phyloP scores from a whole-genome alignment of 2,329 filamentous ascomycete genomes.

The Arthrinium phaeospermum region DNA sequence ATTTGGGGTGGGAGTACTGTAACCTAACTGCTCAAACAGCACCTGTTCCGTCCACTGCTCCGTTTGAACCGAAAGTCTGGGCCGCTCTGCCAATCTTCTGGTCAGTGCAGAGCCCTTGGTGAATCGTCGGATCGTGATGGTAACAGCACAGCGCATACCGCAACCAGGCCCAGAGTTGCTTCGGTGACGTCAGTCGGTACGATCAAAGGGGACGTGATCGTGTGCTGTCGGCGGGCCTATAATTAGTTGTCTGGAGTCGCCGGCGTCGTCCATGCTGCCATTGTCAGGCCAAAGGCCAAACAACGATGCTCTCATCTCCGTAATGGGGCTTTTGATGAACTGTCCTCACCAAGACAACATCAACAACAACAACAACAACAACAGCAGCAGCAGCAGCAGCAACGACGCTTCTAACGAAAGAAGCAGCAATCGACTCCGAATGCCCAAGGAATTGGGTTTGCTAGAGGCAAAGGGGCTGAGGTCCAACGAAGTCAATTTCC shows the following conservation, averaged over 20 bases:
- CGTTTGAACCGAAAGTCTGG: conserved; percentile 1
- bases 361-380: not conserved
- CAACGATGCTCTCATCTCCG: not conserved
- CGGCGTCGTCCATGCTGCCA: not conserved
- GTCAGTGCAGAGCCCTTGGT: not conserved
- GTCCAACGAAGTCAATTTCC: not conserved
- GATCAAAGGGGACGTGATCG: not conserved
- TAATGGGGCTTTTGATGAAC: not conserved
- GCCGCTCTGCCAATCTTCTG: not conserved
- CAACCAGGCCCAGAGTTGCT: not conserved
- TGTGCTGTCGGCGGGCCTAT: not conserved
- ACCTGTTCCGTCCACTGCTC: not conserved
- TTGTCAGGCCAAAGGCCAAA: not conserved
- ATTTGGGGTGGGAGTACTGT: conserved; percentile 1
- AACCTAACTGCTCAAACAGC: not conserved
- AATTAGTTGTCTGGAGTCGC: not conserved
- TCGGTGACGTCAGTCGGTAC: not conserved
- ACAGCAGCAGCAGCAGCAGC: no score
- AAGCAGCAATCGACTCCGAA: no score
- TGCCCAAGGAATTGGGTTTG: not conserved
- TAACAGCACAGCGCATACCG: not conserved
- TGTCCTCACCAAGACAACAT: not conserved
- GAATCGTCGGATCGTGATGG: not conserved
- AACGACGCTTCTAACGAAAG: no score
- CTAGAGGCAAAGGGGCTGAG: not conserved